Percentiles rank a stretch among this genome's conserved stretches.
These are phyloP conservation scores for Fusarium nisikadoi DNA, from an alignment of 2,329 filamentous ascomycete species.

Conservation along the genomic window DNA sequence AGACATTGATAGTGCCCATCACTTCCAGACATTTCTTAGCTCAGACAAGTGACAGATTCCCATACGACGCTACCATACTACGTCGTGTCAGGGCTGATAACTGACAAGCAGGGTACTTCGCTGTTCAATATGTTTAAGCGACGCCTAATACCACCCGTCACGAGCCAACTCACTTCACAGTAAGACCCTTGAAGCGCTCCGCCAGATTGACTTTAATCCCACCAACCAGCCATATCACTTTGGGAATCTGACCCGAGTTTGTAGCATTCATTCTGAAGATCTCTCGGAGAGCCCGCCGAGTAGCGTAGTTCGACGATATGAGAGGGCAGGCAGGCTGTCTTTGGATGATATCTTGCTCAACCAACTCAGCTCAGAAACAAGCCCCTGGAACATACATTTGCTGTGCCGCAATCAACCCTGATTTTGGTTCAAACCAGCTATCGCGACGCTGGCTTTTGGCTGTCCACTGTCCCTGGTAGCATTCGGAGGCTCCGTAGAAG, in stretches of 20 bases:
- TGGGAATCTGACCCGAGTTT: conserved; percentile 32
- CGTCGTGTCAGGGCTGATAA: conserved; percentile 24
- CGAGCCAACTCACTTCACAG: conserved; percentile 10
- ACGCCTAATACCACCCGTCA: neutral
- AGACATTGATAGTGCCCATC: conserved; percentile 16
- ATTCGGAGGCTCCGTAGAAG: conserved; percentile 8
- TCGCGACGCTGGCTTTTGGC: conserved; percentile 4
- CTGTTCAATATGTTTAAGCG: conserved; percentile 25
- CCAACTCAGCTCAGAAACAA: conserved; percentile 10
- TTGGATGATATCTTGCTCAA: conserved; percentile 5
- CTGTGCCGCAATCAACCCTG: conserved; percentile 25
- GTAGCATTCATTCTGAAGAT: conserved; percentile 22
- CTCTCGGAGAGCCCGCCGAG: conserved; percentile 20
- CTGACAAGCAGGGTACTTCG: conserved; percentile 31
- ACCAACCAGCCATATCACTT: conserved; percentile 29
- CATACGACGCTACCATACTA: conserved; percentile 35
- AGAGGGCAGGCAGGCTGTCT: neutral
- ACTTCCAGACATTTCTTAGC: conserved; percentile 30
- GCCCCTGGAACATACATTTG: neutral
- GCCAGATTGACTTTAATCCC: conserved; percentile 28
- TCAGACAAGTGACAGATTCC: conserved; percentile 39
- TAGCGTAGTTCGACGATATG: neutral
- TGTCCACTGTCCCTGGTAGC: neutral
- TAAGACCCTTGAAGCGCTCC: conserved; percentile 23
- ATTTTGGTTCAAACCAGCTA: neutral